These are phyloP conservation scores for Auxenochlorella pyrenoidosa DNA, from an alignment of 139 green algal species.

Conservation along the genomic window DNA sequence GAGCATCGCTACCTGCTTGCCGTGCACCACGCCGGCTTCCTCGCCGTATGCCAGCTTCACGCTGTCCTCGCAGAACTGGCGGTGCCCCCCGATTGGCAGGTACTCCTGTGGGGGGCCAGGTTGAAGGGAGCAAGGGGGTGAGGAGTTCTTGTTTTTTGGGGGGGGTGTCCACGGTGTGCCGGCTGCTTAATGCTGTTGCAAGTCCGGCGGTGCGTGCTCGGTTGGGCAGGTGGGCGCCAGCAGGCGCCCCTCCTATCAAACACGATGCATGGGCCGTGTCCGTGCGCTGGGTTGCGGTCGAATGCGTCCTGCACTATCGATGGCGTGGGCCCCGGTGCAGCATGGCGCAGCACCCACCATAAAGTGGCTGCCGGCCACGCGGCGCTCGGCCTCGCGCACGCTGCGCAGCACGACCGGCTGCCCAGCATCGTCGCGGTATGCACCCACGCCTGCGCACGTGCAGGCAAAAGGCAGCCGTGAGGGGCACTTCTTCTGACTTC, in stretches of 20 bases:
- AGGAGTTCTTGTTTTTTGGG: too few relatives aligned
- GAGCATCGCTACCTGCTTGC: conserved; percentile 73
- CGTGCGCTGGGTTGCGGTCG: too few relatives aligned
- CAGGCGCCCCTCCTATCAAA: too few relatives aligned
- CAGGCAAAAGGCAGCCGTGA: too few relatives aligned
- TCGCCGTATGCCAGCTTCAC: conserved; percentile 90
- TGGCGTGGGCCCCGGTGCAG: too few relatives aligned
- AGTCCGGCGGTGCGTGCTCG: too few relatives aligned
- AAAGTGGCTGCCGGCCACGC: conserved; percentile 73
- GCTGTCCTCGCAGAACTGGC: conserved; percentile 76
- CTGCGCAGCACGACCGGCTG: conserved; percentile 87
- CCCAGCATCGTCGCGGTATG: conserved; percentile 86
- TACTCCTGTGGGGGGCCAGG: conserved; percentile 55
- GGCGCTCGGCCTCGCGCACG: conserved; percentile 85
- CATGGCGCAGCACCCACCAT: conserved; percentile 66
- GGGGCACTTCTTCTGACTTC: too few relatives aligned
- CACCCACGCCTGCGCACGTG: conserved; percentile 58
- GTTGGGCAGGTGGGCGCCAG: too few relatives aligned
- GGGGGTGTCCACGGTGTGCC: too few relatives aligned
- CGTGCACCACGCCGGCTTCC: conserved; percentile 37
- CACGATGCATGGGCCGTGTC: too few relatives aligned
- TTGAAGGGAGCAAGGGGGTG: neutral
- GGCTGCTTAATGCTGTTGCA: too few relatives aligned
- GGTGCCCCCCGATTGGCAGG: conserved; percentile 84
- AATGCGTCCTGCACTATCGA: neutral